A percentile compares a stretch with the other conserved stretches of the same genome.
Evolutionary conservation across 2,329 filamentous ascomycete species (phyloP).

Genomic region (Fusarium palustre): DNA sequence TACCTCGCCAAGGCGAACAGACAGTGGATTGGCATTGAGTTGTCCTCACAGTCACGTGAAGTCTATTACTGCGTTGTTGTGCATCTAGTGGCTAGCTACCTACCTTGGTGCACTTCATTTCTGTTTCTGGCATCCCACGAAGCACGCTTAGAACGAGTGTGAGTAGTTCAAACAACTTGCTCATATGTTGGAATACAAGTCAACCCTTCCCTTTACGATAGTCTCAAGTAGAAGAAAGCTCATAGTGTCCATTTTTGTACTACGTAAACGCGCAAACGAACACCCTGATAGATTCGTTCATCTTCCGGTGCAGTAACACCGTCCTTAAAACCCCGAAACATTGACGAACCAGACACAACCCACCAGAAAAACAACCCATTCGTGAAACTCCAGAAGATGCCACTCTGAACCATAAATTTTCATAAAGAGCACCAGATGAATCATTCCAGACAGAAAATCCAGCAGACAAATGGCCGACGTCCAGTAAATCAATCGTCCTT

Average conservation of each 20-base stretch:
- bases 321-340: background rate
- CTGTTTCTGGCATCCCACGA: too few species aligned
- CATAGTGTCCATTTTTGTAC: background rate
- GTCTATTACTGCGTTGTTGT: background rate
- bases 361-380: background rate
- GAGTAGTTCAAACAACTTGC: background rate
- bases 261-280: background rate
- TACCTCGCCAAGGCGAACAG: background rate
- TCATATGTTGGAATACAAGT: background rate
- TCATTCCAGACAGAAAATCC: background rate
- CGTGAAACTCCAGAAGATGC: background rate
- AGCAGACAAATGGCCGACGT: background rate
- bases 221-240: background rate
- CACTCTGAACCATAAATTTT: background rate
- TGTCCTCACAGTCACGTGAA: background rate
- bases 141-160: background rate
- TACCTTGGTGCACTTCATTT: too few species aligned
- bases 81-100: too few species aligned
- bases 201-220: background rate
- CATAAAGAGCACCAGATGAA: background rate
- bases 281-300: background rate
- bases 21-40: background rate
- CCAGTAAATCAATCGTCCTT: slow-evolving; percentile 15
- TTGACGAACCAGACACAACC: background rate
- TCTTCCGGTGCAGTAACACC: background rate